These are phyloP conservation scores for Stipa capillata DNA, from an alignment of 176 grass and related monocot genomes.

Conservation along the genomic window DNA sequence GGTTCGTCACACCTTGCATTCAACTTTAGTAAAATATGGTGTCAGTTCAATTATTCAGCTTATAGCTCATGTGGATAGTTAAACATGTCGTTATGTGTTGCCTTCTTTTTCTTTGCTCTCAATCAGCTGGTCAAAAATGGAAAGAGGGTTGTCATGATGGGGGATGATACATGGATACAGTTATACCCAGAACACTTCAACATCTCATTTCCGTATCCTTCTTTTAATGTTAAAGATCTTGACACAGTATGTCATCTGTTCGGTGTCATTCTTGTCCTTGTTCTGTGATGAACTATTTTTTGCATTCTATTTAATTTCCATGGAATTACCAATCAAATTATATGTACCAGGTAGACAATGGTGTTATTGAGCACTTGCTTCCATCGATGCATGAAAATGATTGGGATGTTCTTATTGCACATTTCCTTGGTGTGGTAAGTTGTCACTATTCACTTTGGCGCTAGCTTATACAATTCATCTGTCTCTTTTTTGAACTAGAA, in stretches of 20 bases:
- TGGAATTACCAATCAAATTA: neutral
- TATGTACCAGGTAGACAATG: constrained; percentile 76
- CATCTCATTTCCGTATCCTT: constrained; percentile 86
- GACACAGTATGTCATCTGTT: constrained; percentile 55
- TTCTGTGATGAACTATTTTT: neutral
- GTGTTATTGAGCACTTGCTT: constrained; percentile 85
- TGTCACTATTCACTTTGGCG: neutral
- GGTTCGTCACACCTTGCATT: constrained; percentile 45
- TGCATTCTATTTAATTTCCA: neutral
- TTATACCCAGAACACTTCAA: constrained; percentile 94
- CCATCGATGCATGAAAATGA: constrained; percentile 74
- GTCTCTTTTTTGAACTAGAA: constrained; percentile 20
- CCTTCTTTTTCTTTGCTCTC: constrained; percentile 17
- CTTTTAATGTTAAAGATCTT: constrained; percentile 99
- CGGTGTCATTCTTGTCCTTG: neutral
- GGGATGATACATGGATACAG: constrained; percentile 94
- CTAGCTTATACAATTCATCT: neutral
- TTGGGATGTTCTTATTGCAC: constrained; percentile 96
- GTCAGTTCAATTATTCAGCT: neutral
- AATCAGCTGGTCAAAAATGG: constrained; percentile 69
- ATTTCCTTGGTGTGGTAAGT: constrained; percentile 99
- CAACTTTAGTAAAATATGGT: neutral
- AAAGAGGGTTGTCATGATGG: constrained; percentile 94
- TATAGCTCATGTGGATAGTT: constrained; percentile 7
- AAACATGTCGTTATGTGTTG: neutral